Evolutionary conservation across 2,329 filamentous ascomycete genomes (phyloP), one percentile per base, ranked within the genome.

Genomic region (Alternaria rosae): DNA sequence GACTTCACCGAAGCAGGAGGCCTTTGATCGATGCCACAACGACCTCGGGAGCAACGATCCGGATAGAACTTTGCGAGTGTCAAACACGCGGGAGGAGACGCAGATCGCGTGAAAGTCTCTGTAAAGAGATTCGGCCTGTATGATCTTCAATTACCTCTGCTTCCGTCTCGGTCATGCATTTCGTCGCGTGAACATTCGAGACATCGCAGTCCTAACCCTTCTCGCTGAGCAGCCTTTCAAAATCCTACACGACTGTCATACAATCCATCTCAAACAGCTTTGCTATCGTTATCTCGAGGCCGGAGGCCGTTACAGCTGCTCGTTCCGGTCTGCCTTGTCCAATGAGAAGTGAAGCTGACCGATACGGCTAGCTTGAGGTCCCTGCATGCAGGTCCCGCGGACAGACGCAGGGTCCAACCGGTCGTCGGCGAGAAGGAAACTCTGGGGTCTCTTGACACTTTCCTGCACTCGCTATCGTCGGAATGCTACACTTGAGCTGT

Each of bases 331-430:
- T 38, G 32, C 13, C 47, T 32, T 51, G 23, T 51, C 28, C 47
- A 51, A 38, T 51, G 9, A 51, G 52, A 17, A 26, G 51, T 26
- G 21, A 11, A 20, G 9, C 41, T 11, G 10, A 8, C 41, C 41
- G 13, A 54, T 21, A 13, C 9, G 26, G 52, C 44, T 57, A 44
- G 47, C 6, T 3, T 3, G 35, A 15, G 42, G 57, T 48, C 58
- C 58, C 58, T 61, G 58, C 52, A 60, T 60, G 58, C 47, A 42
- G 30, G 38, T 45, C 25, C 23, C 23, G 47, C 35, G 42, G 25
- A 52, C 35, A 47, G 25, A 52, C 44, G 28, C 38, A 61, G 54
- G 58, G 58, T 61, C 58, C 25, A 52, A 57, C 47, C 47, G 41
- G 54, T 57, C 25, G 51, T 56, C 28, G 54, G 30, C 41, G 54